Base-by-base conservation (phyloP, 257 asterid species). In the Lycium ferocissimum region DNA sequence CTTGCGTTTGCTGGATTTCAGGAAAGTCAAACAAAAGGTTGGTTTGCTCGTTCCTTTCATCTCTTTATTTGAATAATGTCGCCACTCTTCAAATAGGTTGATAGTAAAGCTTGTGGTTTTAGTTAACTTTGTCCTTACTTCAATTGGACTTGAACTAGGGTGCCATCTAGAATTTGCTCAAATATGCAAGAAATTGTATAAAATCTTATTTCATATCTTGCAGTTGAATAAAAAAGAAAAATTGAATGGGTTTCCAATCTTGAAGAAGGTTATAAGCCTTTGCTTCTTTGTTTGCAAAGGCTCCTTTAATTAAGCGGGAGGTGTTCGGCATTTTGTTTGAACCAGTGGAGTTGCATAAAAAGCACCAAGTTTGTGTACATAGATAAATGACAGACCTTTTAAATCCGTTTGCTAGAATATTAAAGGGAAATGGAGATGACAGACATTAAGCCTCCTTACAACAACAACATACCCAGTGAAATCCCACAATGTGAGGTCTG, bases 11-110 rank as follows among this genome's bases (percentile, higher is more conserved):
- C 90, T 97, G 83, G 99, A 97, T 89, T 97, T 97, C 94, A 92
- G 87, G 95, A 97, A 95, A 89, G 98, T 95, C 85, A 97, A 97
- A 84, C 97, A 88, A 91, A 94, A 92, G 99, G 99, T 97, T 63
- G 72, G 98, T 71, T 40, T 40, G 45, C 45, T 51, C 57, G 43
- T 81, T 59, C 62, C 53, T 37, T 67, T 47, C 13, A 6, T 53
- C 78, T 83, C 12, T 20, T 54, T 58, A 54, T 13, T 86, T n/a
- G 37, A 14, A 37, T 70, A 63, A 40, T 20, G 69, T 66, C 0
- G 51, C 63, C 56, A 43, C 54, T 70, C 62, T 20, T 65, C 49
- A 8, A 73, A 65, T 38, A 40, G 98, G 33, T 35, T 17, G 2
- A 0, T 51, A 22, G 51, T 13, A 67, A 35, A 37, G 17, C 12